These are phyloP conservation scores for Moesziomyces antarcticus DNA, from an alignment of 1,284 basidiomycete genomes.

Conservation along the genomic window DNA sequence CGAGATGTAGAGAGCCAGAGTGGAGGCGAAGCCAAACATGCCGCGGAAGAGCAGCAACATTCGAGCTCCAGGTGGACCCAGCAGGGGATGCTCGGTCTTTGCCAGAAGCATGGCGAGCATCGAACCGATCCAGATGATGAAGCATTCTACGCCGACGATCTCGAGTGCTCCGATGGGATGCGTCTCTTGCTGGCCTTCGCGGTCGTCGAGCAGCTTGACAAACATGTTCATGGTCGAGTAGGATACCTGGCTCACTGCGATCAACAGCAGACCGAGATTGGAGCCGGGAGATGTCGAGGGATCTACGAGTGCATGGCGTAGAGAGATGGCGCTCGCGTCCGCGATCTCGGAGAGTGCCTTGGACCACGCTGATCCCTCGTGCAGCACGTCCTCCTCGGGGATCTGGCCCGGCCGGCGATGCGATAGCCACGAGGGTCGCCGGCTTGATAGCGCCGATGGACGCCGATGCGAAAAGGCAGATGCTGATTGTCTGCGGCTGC, in stretches of 20 bases:
- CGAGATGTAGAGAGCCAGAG: conserved; percentile 76
- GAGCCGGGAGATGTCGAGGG: conserved; percentile 38
- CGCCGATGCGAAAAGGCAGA: conserved; percentile 23
- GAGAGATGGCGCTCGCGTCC: conserved; percentile 33
- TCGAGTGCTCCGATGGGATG: conserved; percentile 59
- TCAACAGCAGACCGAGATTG: conserved; percentile 46
- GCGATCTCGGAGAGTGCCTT: conserved; percentile 16
- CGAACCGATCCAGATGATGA: conserved; percentile 68
- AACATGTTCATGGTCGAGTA: conserved; percentile 72
- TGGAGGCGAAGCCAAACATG: conserved; percentile 74
- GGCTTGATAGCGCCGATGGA: conserved; percentile 25
- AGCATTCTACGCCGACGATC: conserved; percentile 72
- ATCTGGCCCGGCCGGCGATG: conserved; percentile 19
- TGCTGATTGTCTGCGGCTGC: conserved; percentile 15
- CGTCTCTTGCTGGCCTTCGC: conserved; percentile 15
- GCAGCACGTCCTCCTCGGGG: conserved; percentile 21
- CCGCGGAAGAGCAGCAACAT: conserved; percentile 74
- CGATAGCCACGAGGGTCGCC: conserved; percentile 14
- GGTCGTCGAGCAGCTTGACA: conserved; percentile 73
- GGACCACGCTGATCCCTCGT: conserved; percentile 25
- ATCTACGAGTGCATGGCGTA: conserved; percentile 42
- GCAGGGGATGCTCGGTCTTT: conserved; percentile 75
- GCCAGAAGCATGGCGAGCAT: conserved; percentile 61
- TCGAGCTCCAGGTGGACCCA: conserved; percentile 78
- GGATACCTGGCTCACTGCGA: conserved; percentile 49